Base-by-base conservation (phyloP, 2,329 filamentous ascomycete genomes). In the Cryphonectria carpinicola region DNA sequence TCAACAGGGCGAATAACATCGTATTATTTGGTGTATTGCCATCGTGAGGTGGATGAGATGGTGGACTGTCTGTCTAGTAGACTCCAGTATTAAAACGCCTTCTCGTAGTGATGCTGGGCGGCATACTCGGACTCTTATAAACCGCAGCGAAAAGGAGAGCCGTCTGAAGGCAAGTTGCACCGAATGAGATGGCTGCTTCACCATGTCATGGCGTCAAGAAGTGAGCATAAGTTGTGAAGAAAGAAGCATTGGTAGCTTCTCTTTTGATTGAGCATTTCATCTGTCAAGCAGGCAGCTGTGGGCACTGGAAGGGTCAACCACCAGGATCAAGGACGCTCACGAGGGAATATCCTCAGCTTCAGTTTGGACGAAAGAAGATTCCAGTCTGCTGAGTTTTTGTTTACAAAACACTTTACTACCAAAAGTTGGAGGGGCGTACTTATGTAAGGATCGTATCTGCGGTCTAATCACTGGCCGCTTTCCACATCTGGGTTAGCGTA, bases 231-330 rank as follows among this genome's bases (percentile, higher is more conserved):
- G 32, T 37, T 54, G 28, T 1, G 14, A 14, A 58, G 35, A 32
- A 58, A 35, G 28, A 64, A 25, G 52, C 35, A 65, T 37, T n/a
- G 41, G 63, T 52, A 49, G 63, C 43, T 65, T 49, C 41, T 65
- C 43, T 52, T 65, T 65, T 65, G 28, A 39, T 52, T 46, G 91
- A 46, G 19, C 61, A 43, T 22, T 19, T 52, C 32, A 60, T 49
- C n/a, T 4, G n/a, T 64, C 39, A 32, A 13, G 41, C 41, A 43
- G 41, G 41, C 13, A 43, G 41, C 14, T 43, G 14, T 17, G 41
- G 3, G 8, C 37, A 39, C 37, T 39, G 37, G 37, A 39, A 39
- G 11, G 37, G 3, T 7, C 37, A 39, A 39, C 37, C 37, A 39
- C 37, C 37, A 39, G 37, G 37, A 11, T 39, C 37, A 39, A 39